Evolutionary conservation across 1,284 basidiomycete species (phyloP).

Genomic region (Amylostereum areolatum): DNA sequence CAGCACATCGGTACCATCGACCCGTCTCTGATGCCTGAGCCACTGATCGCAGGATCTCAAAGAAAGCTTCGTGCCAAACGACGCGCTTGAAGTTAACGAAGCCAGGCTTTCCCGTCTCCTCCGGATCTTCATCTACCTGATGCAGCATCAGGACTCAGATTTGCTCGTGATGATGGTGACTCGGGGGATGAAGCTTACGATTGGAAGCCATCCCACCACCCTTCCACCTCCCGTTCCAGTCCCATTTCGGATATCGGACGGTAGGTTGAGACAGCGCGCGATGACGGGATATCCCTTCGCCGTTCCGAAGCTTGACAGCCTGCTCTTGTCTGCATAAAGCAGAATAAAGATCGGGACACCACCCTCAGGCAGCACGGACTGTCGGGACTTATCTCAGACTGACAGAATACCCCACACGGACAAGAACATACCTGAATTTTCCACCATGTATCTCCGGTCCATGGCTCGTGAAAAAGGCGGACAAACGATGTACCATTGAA

Average conservation of each 20-base stretch:
- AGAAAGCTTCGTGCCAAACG: slow-evolving; percentile 3
- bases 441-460: background rate
- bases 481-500: no score
- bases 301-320: slow-evolving; percentile 36
- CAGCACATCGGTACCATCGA: background rate
- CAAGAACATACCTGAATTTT: background rate
- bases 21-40: slow-evolving; percentile 1
- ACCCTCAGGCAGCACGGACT: no score
- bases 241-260: slow-evolving; percentile 29
- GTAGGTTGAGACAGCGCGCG: slow-evolving; percentile 31
- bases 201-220: slow-evolving; percentile 38
- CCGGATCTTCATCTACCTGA: no score
- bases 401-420: background rate
- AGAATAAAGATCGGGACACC: slow-evolving; percentile 21
- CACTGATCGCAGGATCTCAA: background rate
- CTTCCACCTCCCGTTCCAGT: slow-evolving; percentile 27
- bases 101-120: no score
- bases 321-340: slow-evolving; percentile 41
- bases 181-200: slow-evolving; percentile 25
- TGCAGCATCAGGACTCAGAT: background rate
- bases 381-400: no score
- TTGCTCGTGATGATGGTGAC: no score
- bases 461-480: background rate
- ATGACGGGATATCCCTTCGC: slow-evolving; percentile 38
- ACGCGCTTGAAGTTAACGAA: slow-evolving; percentile 4